Base-by-base conservation (phyloP, 116 monocot genomes). In the Dioscorea cayenensis region DNA sequence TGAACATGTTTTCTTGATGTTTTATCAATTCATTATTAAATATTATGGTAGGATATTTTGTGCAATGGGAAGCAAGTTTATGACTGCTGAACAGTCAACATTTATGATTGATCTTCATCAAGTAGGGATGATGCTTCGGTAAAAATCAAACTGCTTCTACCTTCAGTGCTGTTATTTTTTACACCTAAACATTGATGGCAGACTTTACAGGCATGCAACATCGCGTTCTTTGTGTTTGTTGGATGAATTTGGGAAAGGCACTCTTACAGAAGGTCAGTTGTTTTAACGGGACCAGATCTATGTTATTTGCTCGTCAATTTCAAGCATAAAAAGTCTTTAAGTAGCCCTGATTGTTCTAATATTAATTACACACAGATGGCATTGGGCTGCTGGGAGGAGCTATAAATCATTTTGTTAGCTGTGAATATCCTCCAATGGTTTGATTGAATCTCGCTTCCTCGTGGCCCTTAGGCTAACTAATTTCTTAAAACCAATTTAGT, bases 211-310 rank as follows among this genome's bases (percentile, higher is more conserved):
- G 84, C 99, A 94, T 21, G 99, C 94, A 65, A 94, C 94, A 51
- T 76, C 91, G 37, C 82, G 76, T n/a, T 99, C 99, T 49, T 80
- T 99, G 73, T 94, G 99, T 75, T 81, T 99, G 72, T 67, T 99
- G 72, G 99, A 99, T 89, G 99, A 99, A 80, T 99, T 99, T 80
- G 99, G 99, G n/a, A 99, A 99, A 83, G 97, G 97, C 64, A 97
- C 97, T 59, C 74, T 97, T 19, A 86, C 89, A 66, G 94, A 94
- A 89, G 93, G 96, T 92, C 51, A 76, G 72, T 28, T 49, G 32
- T 65, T 28, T 37, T 62, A 52, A 52, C n/a, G 51, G 13, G 32
- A 43, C 55, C 16, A 22, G 7, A 36, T 28, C 4, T 49, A 49
- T 48, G 4, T 23, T 63, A 12, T 36, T 69, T 43, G 6, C 43